These are phyloP conservation scores for Pseudogymnoascus sp. DNA, from an alignment of 2,329 filamentous ascomycete genomes.

Conservation along the genomic window DNA sequence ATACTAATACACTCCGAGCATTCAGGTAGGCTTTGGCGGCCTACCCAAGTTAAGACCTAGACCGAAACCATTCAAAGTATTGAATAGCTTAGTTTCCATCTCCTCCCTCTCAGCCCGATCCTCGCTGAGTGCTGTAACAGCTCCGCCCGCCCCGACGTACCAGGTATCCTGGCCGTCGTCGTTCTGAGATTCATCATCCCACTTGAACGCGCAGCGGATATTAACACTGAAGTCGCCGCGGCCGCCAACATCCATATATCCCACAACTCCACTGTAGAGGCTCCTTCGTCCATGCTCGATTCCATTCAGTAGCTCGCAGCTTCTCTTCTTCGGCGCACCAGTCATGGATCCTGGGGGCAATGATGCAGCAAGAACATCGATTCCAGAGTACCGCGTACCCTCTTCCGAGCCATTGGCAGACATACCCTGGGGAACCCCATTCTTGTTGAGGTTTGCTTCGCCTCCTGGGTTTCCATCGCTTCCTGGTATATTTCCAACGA, in stretches of 20 bases:
- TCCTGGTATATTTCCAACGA: slow-evolving; percentile 57
- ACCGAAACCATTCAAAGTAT: slow-evolving; percentile 16
- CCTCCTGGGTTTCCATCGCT: neutral
- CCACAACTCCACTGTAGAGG: slow-evolving; percentile 81
- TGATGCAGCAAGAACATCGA: slow-evolving; percentile 68
- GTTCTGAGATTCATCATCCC: slow-evolving; percentile 48
- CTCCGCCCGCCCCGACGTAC: slow-evolving; percentile 83
- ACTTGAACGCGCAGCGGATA: slow-evolving; percentile 72
- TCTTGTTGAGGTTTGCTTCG: neutral
- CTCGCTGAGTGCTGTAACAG: slow-evolving; percentile 77
- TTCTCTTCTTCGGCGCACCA: slow-evolving; percentile 87
- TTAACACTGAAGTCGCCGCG: slow-evolving; percentile 86
- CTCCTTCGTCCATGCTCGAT: slow-evolving; percentile 62
- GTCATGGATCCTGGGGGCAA: slow-evolving; percentile 94
- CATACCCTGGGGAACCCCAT: slow-evolving; percentile 6
- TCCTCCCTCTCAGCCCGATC: slow-evolving; percentile 77
- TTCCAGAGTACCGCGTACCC: slow-evolving; percentile 44
- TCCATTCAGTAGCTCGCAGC: slow-evolving; percentile 68
- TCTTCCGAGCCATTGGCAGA: slow-evolving; percentile 4
- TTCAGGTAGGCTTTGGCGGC: neutral
- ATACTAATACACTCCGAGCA: neutral
- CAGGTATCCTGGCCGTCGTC: slow-evolving; percentile 38
- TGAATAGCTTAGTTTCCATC: slow-evolving; percentile 63
- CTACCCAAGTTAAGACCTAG: neutral
- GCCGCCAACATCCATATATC: slow-evolving; percentile 81